phyloP scores from a whole-genome alignment of 441 rosid species.

The Raphanus hybrid region DNA sequence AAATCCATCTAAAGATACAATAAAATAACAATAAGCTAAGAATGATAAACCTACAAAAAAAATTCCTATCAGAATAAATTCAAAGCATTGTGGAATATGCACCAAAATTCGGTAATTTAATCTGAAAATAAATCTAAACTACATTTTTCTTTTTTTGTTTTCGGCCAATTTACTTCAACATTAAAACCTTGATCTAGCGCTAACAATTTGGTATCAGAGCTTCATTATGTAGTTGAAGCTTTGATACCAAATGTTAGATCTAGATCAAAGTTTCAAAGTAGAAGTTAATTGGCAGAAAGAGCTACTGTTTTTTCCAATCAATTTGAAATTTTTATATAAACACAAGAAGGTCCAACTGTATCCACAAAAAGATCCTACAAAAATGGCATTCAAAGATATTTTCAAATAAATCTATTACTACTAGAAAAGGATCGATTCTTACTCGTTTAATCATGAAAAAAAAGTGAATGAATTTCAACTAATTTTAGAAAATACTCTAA shows the following conservation, averaged over 20 bases:
- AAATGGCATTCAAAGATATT: not conserved
- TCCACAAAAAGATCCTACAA: not conserved
- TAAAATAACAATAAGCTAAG: not conserved
- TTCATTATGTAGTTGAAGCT: not conserved
- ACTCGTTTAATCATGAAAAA: not conserved
- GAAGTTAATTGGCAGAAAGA: not conserved
- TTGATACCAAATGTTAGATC: not conserved
- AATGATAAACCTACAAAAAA: not conserved
- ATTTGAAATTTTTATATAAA: not conserved
- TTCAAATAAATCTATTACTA: not conserved
- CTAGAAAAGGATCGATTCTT: not conserved
- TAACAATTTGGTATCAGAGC: constrained; percentile 14
- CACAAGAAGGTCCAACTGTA: not conserved
- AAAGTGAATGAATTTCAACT: not conserved
- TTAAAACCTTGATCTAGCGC: not conserved
- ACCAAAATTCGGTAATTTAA: not conserved
- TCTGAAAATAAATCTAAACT: not conserved
- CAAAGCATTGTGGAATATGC: not conserved
- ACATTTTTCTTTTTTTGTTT: not conserved
- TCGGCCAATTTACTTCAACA: not conserved
- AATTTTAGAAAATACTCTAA: not conserved
- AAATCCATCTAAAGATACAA: not conserved
- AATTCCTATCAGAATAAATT: not conserved
- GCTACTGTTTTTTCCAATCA: not conserved
- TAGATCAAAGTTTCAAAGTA: constrained; percentile 12